phyloP scores from a whole-genome alignment of 2,329 filamentous ascomycete genomes.

The Periconia sp. region DNA sequence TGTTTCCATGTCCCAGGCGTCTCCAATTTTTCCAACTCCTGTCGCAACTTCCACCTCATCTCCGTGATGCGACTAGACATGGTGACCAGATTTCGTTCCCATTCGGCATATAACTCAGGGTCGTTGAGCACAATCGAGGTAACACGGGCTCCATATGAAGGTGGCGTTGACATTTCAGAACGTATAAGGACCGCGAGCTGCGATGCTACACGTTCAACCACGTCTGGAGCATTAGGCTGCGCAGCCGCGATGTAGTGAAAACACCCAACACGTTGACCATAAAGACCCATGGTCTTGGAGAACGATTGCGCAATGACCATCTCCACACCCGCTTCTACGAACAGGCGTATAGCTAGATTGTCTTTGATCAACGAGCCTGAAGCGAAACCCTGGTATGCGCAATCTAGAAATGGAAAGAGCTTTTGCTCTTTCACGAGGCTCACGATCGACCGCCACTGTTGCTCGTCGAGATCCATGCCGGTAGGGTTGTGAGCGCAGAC shows the following conservation, averaged over 20 bases:
- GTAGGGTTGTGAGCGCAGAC: constrained; percentile 98
- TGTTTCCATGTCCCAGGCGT: constrained; percentile 95
- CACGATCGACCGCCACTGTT: constrained; percentile 93
- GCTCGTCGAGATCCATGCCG: constrained; percentile 88
- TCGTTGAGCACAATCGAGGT: constrained; percentile 85
- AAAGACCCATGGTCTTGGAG: constrained; percentile 71
- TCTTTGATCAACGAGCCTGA: constrained; percentile 85
- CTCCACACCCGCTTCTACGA: constrained; percentile 85
- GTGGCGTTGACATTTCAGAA: constrained; percentile 96
- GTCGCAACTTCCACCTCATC: constrained; percentile 79
- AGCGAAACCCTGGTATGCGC: constrained; percentile 95
- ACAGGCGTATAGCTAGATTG: constrained; percentile 90
- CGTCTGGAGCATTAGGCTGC: constrained; percentile 60
- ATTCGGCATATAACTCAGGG: constrained; percentile 76
- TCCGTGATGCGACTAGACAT: constrained; percentile 95
- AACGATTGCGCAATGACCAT: constrained; percentile 55
- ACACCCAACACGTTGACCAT: constrained; percentile 92
- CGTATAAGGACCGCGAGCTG: constrained; percentile 94
- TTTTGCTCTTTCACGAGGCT: constrained; percentile 66
- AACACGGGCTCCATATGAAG: constrained; percentile 89
- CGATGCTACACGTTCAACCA: constrained; percentile 68
- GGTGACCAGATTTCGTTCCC: constrained; percentile 86
- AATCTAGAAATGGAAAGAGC: constrained; percentile 97
- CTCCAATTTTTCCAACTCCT: constrained; percentile 77
- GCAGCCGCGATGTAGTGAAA: constrained; percentile 84